Percentiles rank a stretch among this genome's conserved stretches.
Evolutionary conservation across 148 eudicot species (phyloP).

Genomic region (Selenicereus undatus): DNA sequence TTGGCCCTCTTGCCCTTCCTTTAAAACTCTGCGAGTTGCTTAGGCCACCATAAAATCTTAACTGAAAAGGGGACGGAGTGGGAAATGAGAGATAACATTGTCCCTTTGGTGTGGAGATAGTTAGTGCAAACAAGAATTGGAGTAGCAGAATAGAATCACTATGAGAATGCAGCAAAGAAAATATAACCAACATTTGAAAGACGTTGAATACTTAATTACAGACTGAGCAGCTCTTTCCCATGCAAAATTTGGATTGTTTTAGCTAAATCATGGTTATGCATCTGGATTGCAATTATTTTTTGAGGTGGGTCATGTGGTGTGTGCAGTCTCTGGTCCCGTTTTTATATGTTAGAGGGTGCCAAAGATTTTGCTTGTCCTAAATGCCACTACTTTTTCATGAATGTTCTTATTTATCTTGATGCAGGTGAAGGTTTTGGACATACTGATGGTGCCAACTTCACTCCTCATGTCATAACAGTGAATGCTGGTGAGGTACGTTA

Average conservation of each 20-base stretch:
- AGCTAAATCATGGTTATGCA: not conserved
- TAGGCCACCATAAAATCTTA: too few species aligned
- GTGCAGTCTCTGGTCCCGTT: not conserved
- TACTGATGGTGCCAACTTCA: constrained; percentile 58
- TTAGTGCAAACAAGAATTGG: too few species aligned
- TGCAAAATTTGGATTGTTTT: not conserved
- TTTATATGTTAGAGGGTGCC: not conserved
- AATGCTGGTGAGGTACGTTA: constrained; percentile 68
- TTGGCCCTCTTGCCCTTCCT: too few species aligned
- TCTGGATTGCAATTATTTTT: not conserved
- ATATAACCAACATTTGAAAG: too few species aligned
- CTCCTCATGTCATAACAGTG: constrained; percentile 66
- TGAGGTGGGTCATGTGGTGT: not conserved
- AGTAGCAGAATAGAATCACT: too few species aligned
- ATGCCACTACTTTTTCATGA: not conserved
- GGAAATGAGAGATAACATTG: too few species aligned
- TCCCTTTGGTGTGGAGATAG: too few species aligned
- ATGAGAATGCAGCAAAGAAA: too few species aligned
- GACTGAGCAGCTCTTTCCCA: too few species aligned
- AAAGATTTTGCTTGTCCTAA: not conserved
- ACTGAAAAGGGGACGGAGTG: too few species aligned
- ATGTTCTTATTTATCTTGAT: constrained; percentile 11
- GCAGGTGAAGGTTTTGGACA: constrained; percentile 48
- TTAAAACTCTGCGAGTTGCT: not conserved
- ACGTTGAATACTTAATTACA: too few species aligned